phyloP scores from a whole-genome alignment of 2,329 filamentous ascomycete genomes.

The Penicillium vulpinum region DNA sequence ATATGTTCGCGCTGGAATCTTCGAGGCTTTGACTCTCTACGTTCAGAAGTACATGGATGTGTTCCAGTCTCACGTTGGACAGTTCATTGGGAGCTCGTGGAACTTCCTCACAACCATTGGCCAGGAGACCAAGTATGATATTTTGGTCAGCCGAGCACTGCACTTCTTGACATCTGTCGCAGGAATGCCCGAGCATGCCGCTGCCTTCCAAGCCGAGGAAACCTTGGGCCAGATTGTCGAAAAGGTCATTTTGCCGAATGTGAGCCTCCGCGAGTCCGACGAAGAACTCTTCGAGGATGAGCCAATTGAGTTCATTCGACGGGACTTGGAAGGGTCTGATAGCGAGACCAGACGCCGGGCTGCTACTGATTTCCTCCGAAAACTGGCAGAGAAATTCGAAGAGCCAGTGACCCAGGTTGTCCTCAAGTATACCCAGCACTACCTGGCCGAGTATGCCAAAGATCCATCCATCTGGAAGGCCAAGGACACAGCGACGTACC shows the following conservation, averaged over 20 bases:
- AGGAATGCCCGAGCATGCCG: constrained; percentile 72
- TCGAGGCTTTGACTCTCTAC: constrained; percentile 85
- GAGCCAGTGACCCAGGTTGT: constrained; percentile 82
- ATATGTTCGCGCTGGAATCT: constrained; percentile 88
- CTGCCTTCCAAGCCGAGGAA: constrained; percentile 78
- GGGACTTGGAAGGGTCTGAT: constrained; percentile 93
- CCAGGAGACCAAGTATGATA: constrained; percentile 87
- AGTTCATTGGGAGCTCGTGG: constrained; percentile 91
- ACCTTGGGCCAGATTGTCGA: constrained; percentile 86
- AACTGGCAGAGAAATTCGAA: constrained; percentile 87
- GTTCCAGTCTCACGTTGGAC: constrained; percentile 75
- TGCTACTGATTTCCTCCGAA: constrained; percentile 89
- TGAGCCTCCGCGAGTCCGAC: constrained; percentile 87
- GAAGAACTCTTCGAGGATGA: constrained; percentile 97
- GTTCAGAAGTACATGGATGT: constrained; percentile 95
- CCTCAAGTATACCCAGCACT: constrained; percentile 81
- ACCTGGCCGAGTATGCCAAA: constrained; percentile 72
- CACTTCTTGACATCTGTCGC: constrained; percentile 93
- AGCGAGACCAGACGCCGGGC: constrained; percentile 89
- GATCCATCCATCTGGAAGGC: constrained; percentile 81
- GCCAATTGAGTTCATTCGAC: constrained; percentile 95
- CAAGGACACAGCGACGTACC: constrained; percentile 96
- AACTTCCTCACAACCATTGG: constrained; percentile 83
- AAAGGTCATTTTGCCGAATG: constrained; percentile 92
- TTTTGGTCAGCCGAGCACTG: constrained; percentile 88